A percentile compares a stretch with the other conserved stretches of the same genome.
Evolutionary conservation across 2,329 filamentous ascomycete species (phyloP).

Genomic region (Clarireedia homoeocarpa): DNA sequence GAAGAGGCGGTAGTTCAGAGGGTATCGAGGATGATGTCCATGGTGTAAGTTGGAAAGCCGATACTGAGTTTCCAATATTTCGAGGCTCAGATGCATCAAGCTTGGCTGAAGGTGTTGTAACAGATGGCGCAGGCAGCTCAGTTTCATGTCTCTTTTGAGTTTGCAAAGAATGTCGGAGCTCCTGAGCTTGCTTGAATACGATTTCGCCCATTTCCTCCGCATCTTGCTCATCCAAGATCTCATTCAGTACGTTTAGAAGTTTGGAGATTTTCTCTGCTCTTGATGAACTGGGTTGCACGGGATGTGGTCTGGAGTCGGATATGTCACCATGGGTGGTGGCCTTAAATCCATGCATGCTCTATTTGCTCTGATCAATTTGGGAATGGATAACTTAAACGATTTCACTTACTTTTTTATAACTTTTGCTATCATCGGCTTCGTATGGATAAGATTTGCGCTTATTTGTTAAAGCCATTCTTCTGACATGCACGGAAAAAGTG

Average conservation of each 20-base stretch:
- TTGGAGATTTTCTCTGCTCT: constrained; percentile 16
- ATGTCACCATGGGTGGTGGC: too few species aligned
- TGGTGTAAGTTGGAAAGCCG: constrained; percentile 30
- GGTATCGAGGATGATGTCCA: constrained; percentile 46
- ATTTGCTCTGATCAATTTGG: too few species aligned
- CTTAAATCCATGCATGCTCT: too few species aligned
- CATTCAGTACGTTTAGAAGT: constrained; percentile 22
- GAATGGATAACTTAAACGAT: too few species aligned
- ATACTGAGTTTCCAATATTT: background rate
- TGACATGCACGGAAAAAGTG: background rate
- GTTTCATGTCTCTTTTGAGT: background rate
- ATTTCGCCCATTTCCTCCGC: constrained; percentile 17
- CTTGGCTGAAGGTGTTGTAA: background rate
- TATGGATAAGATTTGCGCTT: background rate
- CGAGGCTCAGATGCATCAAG: background rate
- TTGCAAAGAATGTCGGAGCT: constrained; percentile 17
- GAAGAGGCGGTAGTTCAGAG: constrained; percentile 47
- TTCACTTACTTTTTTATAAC: background rate
- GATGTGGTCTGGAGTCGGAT: background rate
- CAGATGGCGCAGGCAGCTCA: background rate
- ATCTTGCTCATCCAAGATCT: constrained; percentile 17
- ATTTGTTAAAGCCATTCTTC: background rate
- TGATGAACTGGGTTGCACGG: background rate
- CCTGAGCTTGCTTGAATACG: constrained; percentile 15
- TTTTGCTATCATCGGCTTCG: background rate